Base-by-base conservation (phyloP, 225 moss, liverwort and hornwort species). In the Pseudoscleropodium purum region DNA sequence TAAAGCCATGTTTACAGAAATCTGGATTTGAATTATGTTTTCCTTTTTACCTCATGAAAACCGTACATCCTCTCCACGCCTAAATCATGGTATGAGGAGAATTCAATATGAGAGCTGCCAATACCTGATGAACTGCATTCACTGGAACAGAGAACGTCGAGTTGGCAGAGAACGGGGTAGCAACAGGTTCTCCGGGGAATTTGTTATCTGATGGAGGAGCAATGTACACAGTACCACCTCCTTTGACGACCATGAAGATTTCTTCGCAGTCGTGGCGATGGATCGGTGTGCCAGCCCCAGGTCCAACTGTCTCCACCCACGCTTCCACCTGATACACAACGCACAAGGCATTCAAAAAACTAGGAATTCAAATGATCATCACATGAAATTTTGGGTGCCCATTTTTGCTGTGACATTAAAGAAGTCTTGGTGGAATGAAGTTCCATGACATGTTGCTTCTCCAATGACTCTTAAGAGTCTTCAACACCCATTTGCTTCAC, bases 181-280 rank as follows among this genome's bases (percentile, higher is more conserved):
- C 92, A 63, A 90, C 59, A 82, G 96, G 93, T 63, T 91, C 79
- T 87, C 91, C 94, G 20, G 95, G 95, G 62, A 82, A 82, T 37
- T 61, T 25, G 34, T 78, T 84, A 26, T 91, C 84, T 16, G 93
- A 94, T 26, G 66, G 34, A 20, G 92, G 87, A 75, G 95, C 91
- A 82, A 95, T 23, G 70, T 79, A 92, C 20, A 89, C 52, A 8
- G 94, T 95, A 64, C 96, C 96, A 68, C 91, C 84, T 85, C 97
- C 97, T 62, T 82, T 87, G 15, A 93, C 37, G 10, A 93, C 13
- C 37, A 92, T 62, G 75, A 96, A 94, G 16, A 94, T 68, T 90
- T 97, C 97, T 86, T 97, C 97, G 41, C 90, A 86, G 49, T 93
- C 67, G 82, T 97, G 96, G 76, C 91, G 95, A 90, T 95, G 95